phyloP scores from a whole-genome alignment of 2,329 filamentous ascomycete species.

The Pseudophaeomoniella oleicola region DNA sequence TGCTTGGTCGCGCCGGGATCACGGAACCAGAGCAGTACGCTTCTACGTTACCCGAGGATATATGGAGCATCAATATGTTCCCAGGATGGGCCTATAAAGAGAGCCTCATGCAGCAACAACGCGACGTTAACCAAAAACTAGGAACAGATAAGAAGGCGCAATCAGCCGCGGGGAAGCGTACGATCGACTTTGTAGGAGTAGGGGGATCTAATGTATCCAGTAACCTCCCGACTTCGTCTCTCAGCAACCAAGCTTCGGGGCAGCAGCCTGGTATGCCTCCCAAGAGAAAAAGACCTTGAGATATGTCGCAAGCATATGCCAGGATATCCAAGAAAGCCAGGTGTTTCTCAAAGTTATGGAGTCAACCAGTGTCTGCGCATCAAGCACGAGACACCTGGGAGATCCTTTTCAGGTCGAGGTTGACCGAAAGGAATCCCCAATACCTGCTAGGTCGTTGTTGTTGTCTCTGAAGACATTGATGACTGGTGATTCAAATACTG shows the following conservation, averaged over 20 bases:
- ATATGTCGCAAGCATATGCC: background rate
- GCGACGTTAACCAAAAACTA: slow-evolving; percentile 15
- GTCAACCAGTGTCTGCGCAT: too few relatives aligned
- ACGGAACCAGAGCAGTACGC: slow-evolving; percentile 37
- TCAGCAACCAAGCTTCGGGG: background rate
- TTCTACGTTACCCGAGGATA: slow-evolving; percentile 28
- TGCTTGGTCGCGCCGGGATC: slow-evolving; percentile 45
- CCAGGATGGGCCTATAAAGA: slow-evolving; percentile 32
- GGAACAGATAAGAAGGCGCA: slow-evolving; percentile 8
- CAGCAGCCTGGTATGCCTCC: slow-evolving; percentile 2
- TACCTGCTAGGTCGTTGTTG: too few relatives aligned
- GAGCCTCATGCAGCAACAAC: slow-evolving; percentile 26
- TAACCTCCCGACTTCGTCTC: slow-evolving; percentile 8
- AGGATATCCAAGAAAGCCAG: too few relatives aligned
- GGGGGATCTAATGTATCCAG: slow-evolving; percentile 6
- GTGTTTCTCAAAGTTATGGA: too few relatives aligned
- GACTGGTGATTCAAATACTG: too few relatives aligned
- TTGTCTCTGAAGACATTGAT: too few relatives aligned
- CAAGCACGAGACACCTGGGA: too few relatives aligned
- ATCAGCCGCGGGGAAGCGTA: slow-evolving; percentile 11
- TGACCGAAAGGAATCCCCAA: too few relatives aligned
- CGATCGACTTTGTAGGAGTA: slow-evolving; percentile 11
- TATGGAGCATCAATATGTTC: slow-evolving; percentile 24
- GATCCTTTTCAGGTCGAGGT: too few relatives aligned
- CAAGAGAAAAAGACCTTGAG: slow-evolving; percentile 9